phyloP scores from a whole-genome alignment of 768 basidiomycete species.

The Pisolithus sp. region DNA sequence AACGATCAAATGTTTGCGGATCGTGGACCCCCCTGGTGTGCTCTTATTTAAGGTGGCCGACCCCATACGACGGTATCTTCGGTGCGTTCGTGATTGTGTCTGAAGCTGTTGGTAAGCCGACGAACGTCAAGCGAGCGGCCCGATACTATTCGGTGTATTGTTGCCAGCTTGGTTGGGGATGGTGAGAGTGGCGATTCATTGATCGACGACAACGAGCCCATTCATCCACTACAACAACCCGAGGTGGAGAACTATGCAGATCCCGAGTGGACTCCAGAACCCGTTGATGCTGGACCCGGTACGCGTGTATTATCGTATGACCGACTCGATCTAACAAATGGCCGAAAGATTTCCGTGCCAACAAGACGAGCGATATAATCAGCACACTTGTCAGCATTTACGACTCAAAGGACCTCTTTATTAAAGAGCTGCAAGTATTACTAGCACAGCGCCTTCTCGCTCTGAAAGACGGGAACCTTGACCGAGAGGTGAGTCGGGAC shows the following conservation, averaged over 20 bases:
- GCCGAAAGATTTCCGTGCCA: slow-evolving; percentile 76
- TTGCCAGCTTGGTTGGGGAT: slow-evolving; percentile 84
- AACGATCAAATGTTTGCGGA: slow-evolving; percentile 83
- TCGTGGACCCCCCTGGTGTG: slow-evolving; percentile 90
- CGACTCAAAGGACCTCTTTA: slow-evolving; percentile 92
- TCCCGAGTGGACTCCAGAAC: slow-evolving; percentile 93
- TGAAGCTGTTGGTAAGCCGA: neutral
- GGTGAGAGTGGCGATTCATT: slow-evolving; percentile 75
- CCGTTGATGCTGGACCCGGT: slow-evolving; percentile 95
- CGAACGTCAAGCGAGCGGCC: slow-evolving; percentile 57
- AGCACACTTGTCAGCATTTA: slow-evolving; percentile 97
- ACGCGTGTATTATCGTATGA: slow-evolving; percentile 10
- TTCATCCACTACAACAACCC: slow-evolving; percentile 64
- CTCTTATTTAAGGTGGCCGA: slow-evolving; percentile 90
- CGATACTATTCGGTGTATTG: slow-evolving; percentile 92
- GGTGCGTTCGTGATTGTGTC: slow-evolving; percentile 38
- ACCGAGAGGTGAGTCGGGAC: slow-evolving; percentile 44
- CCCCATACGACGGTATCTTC: slow-evolving; percentile 83
- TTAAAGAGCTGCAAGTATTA: slow-evolving; percentile 90
- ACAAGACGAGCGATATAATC: slow-evolving; percentile 88
- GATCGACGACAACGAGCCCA: slow-evolving; percentile 79
- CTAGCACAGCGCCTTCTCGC: slow-evolving; percentile 82
- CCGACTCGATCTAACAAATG: neutral
- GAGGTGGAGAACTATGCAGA: slow-evolving; percentile 86
- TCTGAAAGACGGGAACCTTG: slow-evolving; percentile 73